Percentiles rank a stretch among this genome's conserved stretches.
Conservation (phyloP, 345 rosid species). For the Aegle marmelos region DNA sequence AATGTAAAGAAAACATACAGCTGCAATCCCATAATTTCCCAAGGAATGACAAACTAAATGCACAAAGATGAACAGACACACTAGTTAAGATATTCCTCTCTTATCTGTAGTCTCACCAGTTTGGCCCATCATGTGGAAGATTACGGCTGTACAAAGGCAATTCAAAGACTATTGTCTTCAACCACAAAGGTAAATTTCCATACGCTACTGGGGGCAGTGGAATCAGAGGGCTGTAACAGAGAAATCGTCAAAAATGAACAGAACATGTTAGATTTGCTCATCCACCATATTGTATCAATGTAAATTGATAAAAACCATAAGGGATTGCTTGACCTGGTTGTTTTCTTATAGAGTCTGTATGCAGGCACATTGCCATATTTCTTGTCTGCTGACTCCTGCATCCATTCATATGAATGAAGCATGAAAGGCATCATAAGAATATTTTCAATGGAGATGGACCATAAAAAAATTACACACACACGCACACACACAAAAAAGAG, state of each 20-base stretch:
- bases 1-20: neutral
- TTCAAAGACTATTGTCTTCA: slow-evolving; percentile 66
- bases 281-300: neutral
- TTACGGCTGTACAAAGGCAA: slow-evolving; percentile 72
- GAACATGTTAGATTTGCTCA: slow-evolving; percentile 3
- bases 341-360: slow-evolving; percentile 65
- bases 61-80: neutral
- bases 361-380: slow-evolving; percentile 61
- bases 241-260: neutral
- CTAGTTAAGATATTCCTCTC: neutral
- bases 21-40: neutral
- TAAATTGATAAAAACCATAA: slow-evolving; percentile 1
- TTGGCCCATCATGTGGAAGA: slow-evolving; percentile 55
- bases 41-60: neutral
- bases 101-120: slow-evolving; percentile 52
- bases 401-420: neutral
- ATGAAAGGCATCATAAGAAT: neutral
- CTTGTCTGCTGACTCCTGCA: slow-evolving; percentile 83
- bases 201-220: slow-evolving; percentile 61
- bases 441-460: neutral
- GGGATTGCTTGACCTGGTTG: slow-evolving; percentile 53
- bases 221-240: slow-evolving; percentile 74
- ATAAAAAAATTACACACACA: neutral
- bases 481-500: neutral
- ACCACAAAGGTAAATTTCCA: slow-evolving; percentile 73